Evolutionary conservation across 371 early-diverging fungal species (phyloP), one percentile per base, ranked within the genome.

Genomic region (Batkoa obscura): DNA sequence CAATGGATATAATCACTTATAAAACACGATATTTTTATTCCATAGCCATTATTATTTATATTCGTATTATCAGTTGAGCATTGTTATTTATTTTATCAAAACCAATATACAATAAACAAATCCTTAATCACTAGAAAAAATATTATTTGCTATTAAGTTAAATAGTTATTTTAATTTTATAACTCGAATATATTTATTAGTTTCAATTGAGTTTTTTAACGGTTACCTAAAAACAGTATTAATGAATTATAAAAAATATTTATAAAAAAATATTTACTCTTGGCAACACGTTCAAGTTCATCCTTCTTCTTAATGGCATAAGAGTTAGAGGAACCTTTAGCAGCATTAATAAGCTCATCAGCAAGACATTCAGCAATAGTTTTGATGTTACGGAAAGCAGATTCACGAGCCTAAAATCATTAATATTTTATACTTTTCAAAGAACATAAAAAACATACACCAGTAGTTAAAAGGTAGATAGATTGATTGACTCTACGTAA

Each of bases 231-330:
- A 51, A 3, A 2, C 12, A 50, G 23, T 23, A 23, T 23, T 23
- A 23, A 23, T 23, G 23, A 23, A 23, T 23, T 47, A 35, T 51
- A 15, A 49, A 39, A 43, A 53, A 23, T 23, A 34, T 6, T 3
- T 23, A 43, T 15, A 42, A 9, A 31, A 57, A n/a, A 6, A 31
- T 13, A 47, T 51, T 56, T 60, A 60, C 60, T 56, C 71, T 75
- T 75, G 66, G 75, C 75, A 65, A 75, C 75, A 71, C 75, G 75
- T 48, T 75, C 99, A 58, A 99, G 80, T 78, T 99, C 99, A 75
- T 99, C 99, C 91, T 97, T 98, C 91, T 99, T 99, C 88, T 98
- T 94, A 84, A 95, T 97, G 69, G 94, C 98, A 68, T 95, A 97
- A 55, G 91, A 90, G 91, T 95, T 95, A 72, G 95, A 90, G 55